Evolutionary conservation across 2,329 filamentous ascomycete genomes (phyloP).

Genomic region (Colletotrichum neosansevieriae): DNA sequence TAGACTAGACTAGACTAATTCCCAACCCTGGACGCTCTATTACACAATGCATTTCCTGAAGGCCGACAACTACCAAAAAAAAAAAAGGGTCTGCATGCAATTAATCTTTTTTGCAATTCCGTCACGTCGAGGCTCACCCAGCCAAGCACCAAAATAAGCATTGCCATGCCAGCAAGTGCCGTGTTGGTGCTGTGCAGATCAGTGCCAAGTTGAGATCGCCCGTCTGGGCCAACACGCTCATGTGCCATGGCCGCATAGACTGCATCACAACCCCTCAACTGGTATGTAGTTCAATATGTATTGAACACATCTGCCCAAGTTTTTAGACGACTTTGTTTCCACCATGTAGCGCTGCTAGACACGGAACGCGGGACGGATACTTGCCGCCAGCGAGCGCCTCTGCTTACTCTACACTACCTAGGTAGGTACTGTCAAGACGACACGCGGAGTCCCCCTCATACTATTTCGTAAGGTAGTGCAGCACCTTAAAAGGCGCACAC

Average conservation of each 20-base stretch:
- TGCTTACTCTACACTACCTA: too few relatives aligned
- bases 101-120: not conserved
- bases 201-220: not conserved
- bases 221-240: not conserved
- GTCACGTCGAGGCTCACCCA: not conserved
- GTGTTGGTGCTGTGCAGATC: constrained; percentile 18
- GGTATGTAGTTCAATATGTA: not conserved
- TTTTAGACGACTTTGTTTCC: not conserved
- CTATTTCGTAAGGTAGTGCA: too few relatives aligned
- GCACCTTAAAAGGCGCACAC: not conserved
- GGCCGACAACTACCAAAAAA: too few relatives aligned
- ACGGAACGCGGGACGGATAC: not conserved
- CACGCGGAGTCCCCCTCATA: not conserved
- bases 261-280: not conserved
- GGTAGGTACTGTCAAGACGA: too few relatives aligned
- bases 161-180: not conserved
- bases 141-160: constrained; percentile 2
- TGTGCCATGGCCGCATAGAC: constrained; percentile 4
- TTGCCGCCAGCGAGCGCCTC: constrained; percentile 6
- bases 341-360: not conserved
- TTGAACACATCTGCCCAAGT: not conserved
- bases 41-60: not conserved
- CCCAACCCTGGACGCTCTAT: not conserved
- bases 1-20: too few relatives aligned
- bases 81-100: too few relatives aligned